Evolutionary conservation across 208 protist species (phyloP).

Genomic region (Acanthamoeba healyi): DNA sequence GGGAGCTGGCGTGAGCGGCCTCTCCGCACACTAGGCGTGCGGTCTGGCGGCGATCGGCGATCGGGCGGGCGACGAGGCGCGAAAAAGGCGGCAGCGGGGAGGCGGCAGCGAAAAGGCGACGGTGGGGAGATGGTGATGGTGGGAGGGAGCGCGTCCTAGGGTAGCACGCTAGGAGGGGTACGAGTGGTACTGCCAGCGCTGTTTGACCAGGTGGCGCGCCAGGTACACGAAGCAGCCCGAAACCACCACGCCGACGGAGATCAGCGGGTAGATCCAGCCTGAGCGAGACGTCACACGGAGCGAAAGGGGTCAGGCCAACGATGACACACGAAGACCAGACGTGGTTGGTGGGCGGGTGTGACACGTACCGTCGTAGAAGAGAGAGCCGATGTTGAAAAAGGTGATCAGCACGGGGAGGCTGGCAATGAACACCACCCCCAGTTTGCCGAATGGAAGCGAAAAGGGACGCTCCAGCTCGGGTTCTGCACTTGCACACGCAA

Average conservation of each 20-base stretch:
- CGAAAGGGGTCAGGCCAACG: background rate
- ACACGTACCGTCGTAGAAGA: conserved; percentile 11
- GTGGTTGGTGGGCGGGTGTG: background rate
- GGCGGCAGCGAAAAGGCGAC: background rate
- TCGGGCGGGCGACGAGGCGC: too few relatives aligned
- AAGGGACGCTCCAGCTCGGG: conserved; percentile 57
- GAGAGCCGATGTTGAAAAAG: background rate
- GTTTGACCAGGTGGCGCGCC: background rate
- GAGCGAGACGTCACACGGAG: too few relatives aligned
- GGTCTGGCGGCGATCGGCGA: too few relatives aligned
- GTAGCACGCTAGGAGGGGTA: conserved; percentile 37
- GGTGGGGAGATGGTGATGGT: too few relatives aligned
- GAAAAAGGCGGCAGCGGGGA: too few relatives aligned
- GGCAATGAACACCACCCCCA: background rate
- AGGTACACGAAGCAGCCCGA: background rate
- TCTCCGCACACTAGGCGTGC: too few relatives aligned
- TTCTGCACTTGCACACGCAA: background rate
- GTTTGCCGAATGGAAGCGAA: conserved; percentile 14
- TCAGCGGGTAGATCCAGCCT: conserved; percentile 21
- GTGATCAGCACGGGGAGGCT: background rate
- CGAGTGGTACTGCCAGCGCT: conserved; percentile 26
- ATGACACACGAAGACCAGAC: background rate
- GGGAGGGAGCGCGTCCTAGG: too few relatives aligned
- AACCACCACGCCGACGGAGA: background rate
- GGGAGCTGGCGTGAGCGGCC: too few relatives aligned